phyloP scores from a whole-genome alignment of 2,329 filamentous ascomycete genomes.

The Sphaceloma murrayae region DNA sequence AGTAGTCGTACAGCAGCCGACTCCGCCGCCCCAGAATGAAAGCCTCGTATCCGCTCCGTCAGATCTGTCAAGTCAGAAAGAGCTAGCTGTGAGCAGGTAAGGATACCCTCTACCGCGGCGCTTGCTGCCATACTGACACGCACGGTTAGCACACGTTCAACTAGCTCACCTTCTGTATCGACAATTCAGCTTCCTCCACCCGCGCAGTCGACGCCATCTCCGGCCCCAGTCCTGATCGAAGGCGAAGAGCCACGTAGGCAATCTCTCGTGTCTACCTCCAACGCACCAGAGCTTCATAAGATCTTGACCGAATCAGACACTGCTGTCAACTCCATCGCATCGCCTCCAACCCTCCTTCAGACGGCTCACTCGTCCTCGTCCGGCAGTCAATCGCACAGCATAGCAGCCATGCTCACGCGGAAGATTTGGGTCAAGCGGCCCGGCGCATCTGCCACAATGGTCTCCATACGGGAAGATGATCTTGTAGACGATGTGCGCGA shows the following conservation, averaged over 20 bases:
- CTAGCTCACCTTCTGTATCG: not conserved
- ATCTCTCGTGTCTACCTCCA: slow-evolving; percentile 8
- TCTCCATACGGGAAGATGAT: slow-evolving; percentile 77
- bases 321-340: not conserved
- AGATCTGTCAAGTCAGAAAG: slow-evolving; percentile 1
- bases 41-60: not conserved
- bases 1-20: slow-evolving; percentile 15
- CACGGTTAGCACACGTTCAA: not conserved
- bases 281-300: slow-evolving; percentile 7
- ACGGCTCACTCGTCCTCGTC: slow-evolving; percentile 4
- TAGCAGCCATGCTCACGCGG: slow-evolving; percentile 14
- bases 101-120: not conserved
- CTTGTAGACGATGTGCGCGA: slow-evolving; percentile 92
- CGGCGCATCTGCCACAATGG: slow-evolving; percentile 73
- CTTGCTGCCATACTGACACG: not conserved
- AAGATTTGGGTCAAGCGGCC: slow-evolving; percentile 74
- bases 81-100: slow-evolving; percentile 8
- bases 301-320: slow-evolving; percentile 7
- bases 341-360: slow-evolving; percentile 1
- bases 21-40: slow-evolving; percentile 14
- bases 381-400: slow-evolving; percentile 3
- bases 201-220: not conserved
- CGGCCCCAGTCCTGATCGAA: not conserved
- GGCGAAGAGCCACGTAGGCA: slow-evolving; percentile 7
- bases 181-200: not conserved